Evolutionary conservation across 176 grass and related monocot genomes (phyloP).

Genomic region (Cenchrus fungigraminus): DNA sequence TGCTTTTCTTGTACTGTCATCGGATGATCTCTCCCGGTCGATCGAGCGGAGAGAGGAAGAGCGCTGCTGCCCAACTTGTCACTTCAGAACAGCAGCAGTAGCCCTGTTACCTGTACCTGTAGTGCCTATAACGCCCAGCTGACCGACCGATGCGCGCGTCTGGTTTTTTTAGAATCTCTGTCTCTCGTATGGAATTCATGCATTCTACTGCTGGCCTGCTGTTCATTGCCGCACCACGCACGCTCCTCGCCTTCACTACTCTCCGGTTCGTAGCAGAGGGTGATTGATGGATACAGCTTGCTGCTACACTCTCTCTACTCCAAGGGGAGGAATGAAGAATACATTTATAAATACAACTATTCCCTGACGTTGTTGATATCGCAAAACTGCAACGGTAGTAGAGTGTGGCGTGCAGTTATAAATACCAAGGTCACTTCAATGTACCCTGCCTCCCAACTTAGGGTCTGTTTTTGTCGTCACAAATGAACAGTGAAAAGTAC

Average conservation of each 20-base stretch:
- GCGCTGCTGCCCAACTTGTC: constrained; percentile 62
- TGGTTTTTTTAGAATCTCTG: constrained; percentile 40
- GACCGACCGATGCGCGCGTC: constrained; percentile 49
- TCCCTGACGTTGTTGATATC: constrained; percentile 48
- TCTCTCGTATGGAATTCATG: constrained; percentile 50
- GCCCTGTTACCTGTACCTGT: constrained; percentile 36
- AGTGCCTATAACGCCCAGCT: constrained; percentile 52
- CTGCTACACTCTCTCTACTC: neutral
- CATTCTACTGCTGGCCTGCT: constrained; percentile 9
- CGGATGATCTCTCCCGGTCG: constrained; percentile 29
- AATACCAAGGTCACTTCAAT: constrained; percentile 34
- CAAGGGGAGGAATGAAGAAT: neutral
- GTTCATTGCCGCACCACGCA: constrained; percentile 25
- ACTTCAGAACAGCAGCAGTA: constrained; percentile 61
- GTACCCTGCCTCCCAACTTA: neutral
- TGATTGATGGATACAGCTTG: constrained; percentile 8
- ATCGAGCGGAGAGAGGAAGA: no score
- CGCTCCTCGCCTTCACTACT: constrained; percentile 30
- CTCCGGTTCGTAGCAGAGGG: neutral
- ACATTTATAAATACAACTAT: constrained; percentile 19
- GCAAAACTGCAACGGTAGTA: constrained; percentile 14
- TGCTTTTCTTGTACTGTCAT: constrained; percentile 48
- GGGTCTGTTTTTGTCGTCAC: no score
- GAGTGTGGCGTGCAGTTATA: constrained; percentile 24
- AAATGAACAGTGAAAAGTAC: no score